Conservation (phyloP, 805 yeast genomes). For the Kodamaea fukazawae region DNA sequence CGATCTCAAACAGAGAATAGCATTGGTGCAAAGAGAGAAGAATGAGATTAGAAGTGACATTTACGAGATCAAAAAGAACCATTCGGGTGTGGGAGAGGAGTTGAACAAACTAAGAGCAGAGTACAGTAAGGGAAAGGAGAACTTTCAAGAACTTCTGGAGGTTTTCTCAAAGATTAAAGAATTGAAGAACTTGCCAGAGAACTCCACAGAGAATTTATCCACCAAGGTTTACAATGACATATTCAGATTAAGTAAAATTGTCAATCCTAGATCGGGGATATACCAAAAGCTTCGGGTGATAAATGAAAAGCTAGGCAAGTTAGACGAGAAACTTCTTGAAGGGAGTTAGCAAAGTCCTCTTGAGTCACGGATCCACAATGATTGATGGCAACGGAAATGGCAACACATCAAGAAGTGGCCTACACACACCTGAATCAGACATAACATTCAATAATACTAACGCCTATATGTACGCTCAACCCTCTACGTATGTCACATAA, state of each 20-base stretch:
- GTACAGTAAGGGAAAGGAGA: constrained; percentile 16
- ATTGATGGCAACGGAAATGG: too few species aligned
- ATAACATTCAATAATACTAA: too few species aligned
- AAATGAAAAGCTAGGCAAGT: constrained; percentile 20
- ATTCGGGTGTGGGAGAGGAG: constrained; percentile 31
- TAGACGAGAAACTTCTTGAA: constrained; percentile 16
- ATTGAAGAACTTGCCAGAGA: constrained; percentile 5
- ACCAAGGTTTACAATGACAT: constrained; percentile 12
- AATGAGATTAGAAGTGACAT: constrained; percentile 29
- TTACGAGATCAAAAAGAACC: constrained; percentile 28
- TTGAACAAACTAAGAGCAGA: constrained; percentile 25
- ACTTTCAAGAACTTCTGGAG: constrained; percentile 15
- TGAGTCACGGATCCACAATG: too few species aligned
- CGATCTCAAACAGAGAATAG: constrained; percentile 29
- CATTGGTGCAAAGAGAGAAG: constrained; percentile 29
- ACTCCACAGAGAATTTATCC: neutral
- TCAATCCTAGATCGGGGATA: constrained; percentile 27
- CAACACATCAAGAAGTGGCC: too few species aligned
- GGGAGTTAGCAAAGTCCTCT: neutral
- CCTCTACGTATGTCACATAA: too few species aligned
- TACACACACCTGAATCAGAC: too few species aligned
- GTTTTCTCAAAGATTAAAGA: constrained; percentile 12
- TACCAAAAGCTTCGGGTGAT: constrained; percentile 18
- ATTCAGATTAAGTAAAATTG: constrained; percentile 14
- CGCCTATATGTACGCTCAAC: too few species aligned